Evolutionary conservation across 306 rosid genomes (phyloP).

Genomic region (Pyrus pyrifolia): DNA sequence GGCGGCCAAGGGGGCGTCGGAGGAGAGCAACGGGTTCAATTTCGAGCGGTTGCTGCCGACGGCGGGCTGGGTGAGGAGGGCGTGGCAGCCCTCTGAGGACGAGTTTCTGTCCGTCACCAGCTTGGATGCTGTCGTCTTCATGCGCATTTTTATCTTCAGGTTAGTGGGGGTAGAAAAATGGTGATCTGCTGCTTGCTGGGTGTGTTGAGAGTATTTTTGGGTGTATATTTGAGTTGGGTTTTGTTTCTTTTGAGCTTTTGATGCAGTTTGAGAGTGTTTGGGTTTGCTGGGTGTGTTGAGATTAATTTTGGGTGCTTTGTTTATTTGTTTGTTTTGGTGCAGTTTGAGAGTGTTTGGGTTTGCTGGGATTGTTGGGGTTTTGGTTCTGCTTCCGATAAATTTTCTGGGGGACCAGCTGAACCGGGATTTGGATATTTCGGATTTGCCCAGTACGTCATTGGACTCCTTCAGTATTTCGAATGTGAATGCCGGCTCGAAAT

Average conservation of each 20-base stretch:
- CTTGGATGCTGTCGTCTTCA: conserved; percentile 69
- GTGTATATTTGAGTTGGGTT: neutral
- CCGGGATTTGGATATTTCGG: conserved; percentile 37
- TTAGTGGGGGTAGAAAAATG: conserved; percentile 3
- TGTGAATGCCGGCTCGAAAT: conserved; percentile 66
- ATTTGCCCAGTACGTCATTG: conserved; percentile 55
- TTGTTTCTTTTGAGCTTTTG: neutral
- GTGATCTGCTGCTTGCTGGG: neutral
- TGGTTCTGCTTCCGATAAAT: conserved; percentile 68
- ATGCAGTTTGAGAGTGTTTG: conserved; percentile 59
- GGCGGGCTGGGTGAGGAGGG: conserved; percentile 69
- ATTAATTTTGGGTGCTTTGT: neutral
- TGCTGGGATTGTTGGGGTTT: conserved; percentile 58
- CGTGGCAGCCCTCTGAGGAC: conserved; percentile 69
- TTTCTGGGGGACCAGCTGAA: conserved; percentile 59
- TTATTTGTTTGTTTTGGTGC: conserved; percentile 8
- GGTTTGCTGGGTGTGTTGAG: conserved; percentile 31
- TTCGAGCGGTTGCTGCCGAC: conserved; percentile 67
- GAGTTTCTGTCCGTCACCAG: conserved; percentile 50
- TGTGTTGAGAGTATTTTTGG: neutral
- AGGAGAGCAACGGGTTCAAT: conserved; percentile 38
- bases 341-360: conserved; percentile 61
- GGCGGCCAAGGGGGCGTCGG: conserved; percentile 30
- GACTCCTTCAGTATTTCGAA: conserved; percentile 81
- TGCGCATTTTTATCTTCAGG: conserved; percentile 78